Conservation (phyloP, 495 filamentous ascomycete species). For the Lichina pygmaea region DNA sequence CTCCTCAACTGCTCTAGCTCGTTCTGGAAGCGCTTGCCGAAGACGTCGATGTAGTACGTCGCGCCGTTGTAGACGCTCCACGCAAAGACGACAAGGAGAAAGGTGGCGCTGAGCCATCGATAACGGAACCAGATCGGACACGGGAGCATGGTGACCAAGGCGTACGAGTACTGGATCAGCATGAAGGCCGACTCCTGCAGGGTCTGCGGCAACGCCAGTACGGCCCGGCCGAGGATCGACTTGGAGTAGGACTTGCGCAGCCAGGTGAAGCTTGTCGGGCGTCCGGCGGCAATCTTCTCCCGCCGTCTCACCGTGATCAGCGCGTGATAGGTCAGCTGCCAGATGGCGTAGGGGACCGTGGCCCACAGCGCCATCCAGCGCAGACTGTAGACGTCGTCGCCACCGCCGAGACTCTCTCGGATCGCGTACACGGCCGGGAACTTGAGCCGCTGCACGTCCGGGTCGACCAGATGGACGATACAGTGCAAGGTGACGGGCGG, state of each 20-base stretch:
- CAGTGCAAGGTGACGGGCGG: conserved; percentile 81
- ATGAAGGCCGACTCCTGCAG: conserved; percentile 85
- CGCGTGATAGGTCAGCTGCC: conserved; percentile 80
- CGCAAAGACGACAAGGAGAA: conserved; percentile 52
- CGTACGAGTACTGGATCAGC: conserved; percentile 81
- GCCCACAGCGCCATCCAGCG: conserved; percentile 79
- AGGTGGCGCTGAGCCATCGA: conserved; percentile 47
- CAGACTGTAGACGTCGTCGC: conserved; percentile 53
- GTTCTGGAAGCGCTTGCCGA: conserved; percentile 87
- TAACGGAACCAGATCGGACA: conserved; percentile 91
- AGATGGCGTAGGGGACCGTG: conserved; percentile 69
- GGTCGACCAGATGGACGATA: conserved; percentile 54
- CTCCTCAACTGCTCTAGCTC: conserved; percentile 74
- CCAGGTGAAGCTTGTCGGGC: conserved; percentile 95
- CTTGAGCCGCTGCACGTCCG: conserved; percentile 31
- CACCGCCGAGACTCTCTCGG: conserved; percentile 40
- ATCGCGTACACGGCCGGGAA: conserved; percentile 76
- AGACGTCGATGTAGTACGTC: conserved; percentile 93
- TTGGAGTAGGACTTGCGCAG: conserved; percentile 71
- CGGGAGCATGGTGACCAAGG: conserved; percentile 74
- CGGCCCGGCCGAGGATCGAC: conserved; percentile 62
- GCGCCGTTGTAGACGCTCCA: conserved; percentile 92
- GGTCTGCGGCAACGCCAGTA: conserved; percentile 43
- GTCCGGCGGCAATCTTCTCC: conserved; percentile 84
- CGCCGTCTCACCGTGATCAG: conserved; percentile 78